Evolutionary conservation across 2,329 filamentous ascomycete genomes (phyloP).

Genomic region (Dendrostoma leiphaemia): DNA sequence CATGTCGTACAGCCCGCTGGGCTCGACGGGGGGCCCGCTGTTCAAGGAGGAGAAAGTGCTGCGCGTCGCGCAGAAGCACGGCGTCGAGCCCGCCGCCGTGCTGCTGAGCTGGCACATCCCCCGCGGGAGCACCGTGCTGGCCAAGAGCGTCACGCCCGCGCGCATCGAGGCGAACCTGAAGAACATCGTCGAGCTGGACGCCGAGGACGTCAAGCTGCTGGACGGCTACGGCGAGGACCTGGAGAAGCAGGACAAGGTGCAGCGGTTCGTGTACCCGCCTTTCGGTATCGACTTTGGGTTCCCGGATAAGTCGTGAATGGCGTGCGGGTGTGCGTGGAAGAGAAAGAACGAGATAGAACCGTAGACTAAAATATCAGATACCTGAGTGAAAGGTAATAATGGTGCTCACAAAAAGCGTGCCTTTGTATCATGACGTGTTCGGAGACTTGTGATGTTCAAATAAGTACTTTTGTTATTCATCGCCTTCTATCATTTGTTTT

Average conservation of each 20-base stretch:
- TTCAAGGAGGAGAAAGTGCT: conserved; percentile 62
- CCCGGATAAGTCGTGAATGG: conserved; percentile 56
- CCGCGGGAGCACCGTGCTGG: conserved; percentile 67
- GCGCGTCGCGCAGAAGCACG: conserved; percentile 63
- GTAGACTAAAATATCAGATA: too few species aligned
- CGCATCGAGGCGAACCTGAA: conserved; percentile 70
- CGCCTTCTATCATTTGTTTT: conserved; percentile 6
- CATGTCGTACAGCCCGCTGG: conserved; percentile 69
- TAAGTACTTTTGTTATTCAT: too few species aligned
- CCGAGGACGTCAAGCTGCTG: conserved; percentile 58
- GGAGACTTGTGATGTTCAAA: too few species aligned
- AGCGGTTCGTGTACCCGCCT: conserved; percentile 66
- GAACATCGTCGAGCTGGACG: conserved; percentile 63
- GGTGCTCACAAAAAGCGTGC: too few species aligned
- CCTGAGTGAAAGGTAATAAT: too few species aligned
- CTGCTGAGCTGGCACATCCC: conserved; percentile 71
- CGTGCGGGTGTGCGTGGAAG: too few species aligned
- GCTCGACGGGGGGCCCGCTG: conserved; percentile 63
- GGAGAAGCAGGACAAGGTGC: conserved; percentile 47
- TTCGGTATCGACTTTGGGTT: conserved; percentile 70
- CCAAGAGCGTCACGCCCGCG: conserved; percentile 68
- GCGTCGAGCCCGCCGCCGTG: conserved; percentile 59
- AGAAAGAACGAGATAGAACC: too few species aligned
- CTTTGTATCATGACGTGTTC: too few species aligned
- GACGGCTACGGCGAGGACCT: conserved; percentile 54